Evolutionary conservation across 2,329 filamentous ascomycete genomes (phyloP), one percentile per base, ranked within the genome.

Genomic region (Diaporthe citriasiana): DNA sequence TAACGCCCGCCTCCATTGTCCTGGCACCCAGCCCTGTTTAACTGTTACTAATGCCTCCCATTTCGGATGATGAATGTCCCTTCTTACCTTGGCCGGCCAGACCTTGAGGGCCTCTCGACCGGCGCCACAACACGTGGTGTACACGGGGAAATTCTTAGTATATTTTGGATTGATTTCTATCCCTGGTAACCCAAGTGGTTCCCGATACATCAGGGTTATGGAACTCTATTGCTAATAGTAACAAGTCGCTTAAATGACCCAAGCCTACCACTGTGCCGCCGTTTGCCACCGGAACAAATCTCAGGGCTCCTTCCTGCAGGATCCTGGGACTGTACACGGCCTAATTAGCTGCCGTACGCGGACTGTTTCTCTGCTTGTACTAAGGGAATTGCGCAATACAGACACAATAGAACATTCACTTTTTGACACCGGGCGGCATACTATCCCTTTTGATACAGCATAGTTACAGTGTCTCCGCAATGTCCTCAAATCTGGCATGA

Each of bases 51-150:
- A 19, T 30, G n/a, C 12, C 13, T n/a, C 13, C n/a, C 13, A 5
- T 38, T 27, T 10, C 45, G 63, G 63, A 68, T 30, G n/a, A 68
- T 53, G 15, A 25, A 53, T 40, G 17, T 27, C 63, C 47, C 47
- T 40, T 10, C 4, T 5, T 38, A 27, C 12, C 22, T 17, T 51
- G 45, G 22, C 30, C 7, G 27, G 22, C 30, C n/a, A 38, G 12
- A 19, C 30, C 50, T 13, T 33, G 15, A 8, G 10, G 9, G 27
- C 15, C 19, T 45, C 25, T 27, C 8, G 8, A n/a, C 4, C 25
- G 25, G 7, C 22, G 13, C 45, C 38, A 22, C 17, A 42, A 25
- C 19, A 45, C 38, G 38, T 45, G 25, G 57, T 30, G 25, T 13
- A 13, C 9, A n/a, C 13, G 22, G 8, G 30, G 19, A 10, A 4